Percentiles rank a stretch among this genome's conserved stretches.
Conservation (phyloP, 2,329 filamentous ascomycete genomes). For the Alternaria sp. region DNA sequence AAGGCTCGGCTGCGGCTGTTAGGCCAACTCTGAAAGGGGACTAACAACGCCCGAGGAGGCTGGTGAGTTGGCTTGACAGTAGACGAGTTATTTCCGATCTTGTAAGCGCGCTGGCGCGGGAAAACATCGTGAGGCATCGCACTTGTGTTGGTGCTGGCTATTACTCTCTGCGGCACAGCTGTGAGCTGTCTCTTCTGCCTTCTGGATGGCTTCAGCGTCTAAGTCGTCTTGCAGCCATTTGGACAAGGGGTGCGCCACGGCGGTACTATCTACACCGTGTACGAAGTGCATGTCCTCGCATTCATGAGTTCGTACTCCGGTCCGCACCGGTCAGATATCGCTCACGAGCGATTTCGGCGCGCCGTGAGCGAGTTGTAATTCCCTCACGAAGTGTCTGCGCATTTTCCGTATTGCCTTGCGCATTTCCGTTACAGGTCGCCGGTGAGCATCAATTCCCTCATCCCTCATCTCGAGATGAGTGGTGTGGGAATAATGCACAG, state of each 20-base stretch:
- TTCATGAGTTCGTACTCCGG: not conserved
- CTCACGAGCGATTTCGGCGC: not conserved
- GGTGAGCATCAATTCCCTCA: constrained; percentile 8
- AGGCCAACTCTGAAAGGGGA: not conserved
- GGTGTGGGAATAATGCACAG: constrained; percentile 10
- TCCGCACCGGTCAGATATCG: constrained; percentile 1
- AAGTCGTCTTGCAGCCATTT: not conserved
- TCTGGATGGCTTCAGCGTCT: not conserved
- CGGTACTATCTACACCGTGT: not conserved
- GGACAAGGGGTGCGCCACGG: not conserved
- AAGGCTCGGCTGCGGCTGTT: constrained; percentile 11
- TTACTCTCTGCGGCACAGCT: not conserved
- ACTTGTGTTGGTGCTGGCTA: constrained; percentile 11
- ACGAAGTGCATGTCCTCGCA: not conserved
- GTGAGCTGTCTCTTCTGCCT: not conserved
- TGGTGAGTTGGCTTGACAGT: constrained; percentile 3
- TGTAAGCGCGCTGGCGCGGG: not conserved
- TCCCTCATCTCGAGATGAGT: not conserved
- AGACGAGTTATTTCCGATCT: constrained; percentile 9
- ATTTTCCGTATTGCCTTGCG: not conserved
- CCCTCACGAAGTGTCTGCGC: not conserved
- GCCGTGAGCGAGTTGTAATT: not conserved
- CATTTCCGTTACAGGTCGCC: not conserved
- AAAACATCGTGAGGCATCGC: not conserved
- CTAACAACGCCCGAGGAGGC: constrained; percentile 1